Conservation (phyloP, 116 monocot species). For the Iris pallida region DNA sequence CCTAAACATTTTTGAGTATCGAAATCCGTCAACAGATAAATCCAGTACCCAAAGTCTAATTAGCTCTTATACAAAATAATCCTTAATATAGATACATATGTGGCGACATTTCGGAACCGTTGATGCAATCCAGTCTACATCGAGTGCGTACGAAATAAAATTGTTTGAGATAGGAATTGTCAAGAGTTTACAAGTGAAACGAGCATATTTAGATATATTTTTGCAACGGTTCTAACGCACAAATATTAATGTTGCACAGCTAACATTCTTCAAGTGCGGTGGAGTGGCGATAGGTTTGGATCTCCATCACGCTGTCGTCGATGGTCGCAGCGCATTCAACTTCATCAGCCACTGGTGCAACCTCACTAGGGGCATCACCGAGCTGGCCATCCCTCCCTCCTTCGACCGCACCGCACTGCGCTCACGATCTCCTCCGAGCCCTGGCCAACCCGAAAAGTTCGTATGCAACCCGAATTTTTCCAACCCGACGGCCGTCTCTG, state of each 20-base stretch:
- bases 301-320: constrained; percentile 27
- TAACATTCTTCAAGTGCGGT: constrained; percentile 51
- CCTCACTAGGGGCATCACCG: constrained; percentile 20
- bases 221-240: background rate
- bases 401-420: constrained; percentile 32
- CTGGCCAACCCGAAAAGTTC: constrained; percentile 23
- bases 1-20: too few species aligned
- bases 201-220: too few species aligned
- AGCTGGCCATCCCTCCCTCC: constrained; percentile 3
- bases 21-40: too few species aligned
- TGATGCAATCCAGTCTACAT: too few species aligned
- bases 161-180: too few species aligned
- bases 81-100: too few species aligned
- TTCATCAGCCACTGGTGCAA: constrained; percentile 45
- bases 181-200: too few species aligned
- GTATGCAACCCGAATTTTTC: background rate
- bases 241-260: background rate
- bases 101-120: too few species aligned
- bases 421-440: constrained; percentile 26
- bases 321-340: constrained; percentile 31
- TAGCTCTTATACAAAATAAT: too few species aligned
- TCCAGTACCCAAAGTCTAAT: too few species aligned
- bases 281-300: constrained; percentile 34
- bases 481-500: background rate
- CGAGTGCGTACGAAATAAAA: too few species aligned